Percentiles rank a stretch among this genome's conserved stretches.
These are phyloP conservation scores for Pseudonectria buxi DNA, from an alignment of 2,329 filamentous ascomycete genomes.

Conservation along the genomic window DNA sequence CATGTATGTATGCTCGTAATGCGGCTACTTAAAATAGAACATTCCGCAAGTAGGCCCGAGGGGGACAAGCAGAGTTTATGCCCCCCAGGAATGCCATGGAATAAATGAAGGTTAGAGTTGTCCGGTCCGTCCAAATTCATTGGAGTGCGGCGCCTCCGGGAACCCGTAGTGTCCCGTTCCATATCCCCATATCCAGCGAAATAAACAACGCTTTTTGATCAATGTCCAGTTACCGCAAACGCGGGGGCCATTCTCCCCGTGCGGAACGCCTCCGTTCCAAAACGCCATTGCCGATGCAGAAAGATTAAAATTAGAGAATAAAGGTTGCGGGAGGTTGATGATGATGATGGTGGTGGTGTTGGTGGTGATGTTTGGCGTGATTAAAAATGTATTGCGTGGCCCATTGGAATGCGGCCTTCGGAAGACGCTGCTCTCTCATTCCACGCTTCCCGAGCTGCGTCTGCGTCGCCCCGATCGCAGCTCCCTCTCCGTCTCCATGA, in stretches of 20 bases:
- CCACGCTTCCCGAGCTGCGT: conserved; percentile 32
- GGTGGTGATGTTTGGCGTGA: background rate
- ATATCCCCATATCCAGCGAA: too few species aligned
- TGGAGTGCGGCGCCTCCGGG: too few species aligned
- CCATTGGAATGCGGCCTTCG: background rate
- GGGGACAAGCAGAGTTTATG: too few species aligned
- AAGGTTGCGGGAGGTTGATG: background rate
- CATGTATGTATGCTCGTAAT: too few species aligned
- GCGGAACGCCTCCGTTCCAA: background rate
- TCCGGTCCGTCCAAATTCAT: too few species aligned
- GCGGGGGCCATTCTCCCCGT: background rate
- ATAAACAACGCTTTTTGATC: too few species aligned
- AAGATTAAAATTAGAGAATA: conserved; percentile 7
- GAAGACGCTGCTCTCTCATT: conserved; percentile 5
- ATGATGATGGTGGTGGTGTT: background rate
- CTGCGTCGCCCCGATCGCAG: conserved; percentile 46
- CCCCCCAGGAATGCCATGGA: too few species aligned
- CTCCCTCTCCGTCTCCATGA: conserved; percentile 56
- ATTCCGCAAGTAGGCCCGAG: too few species aligned
- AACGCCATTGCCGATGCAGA: conserved; percentile 9
- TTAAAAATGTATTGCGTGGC: background rate
- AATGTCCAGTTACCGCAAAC: background rate
- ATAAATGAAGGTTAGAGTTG: too few species aligned
- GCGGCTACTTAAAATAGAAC: too few species aligned
- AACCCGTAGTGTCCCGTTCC: too few species aligned